Percentiles rank a stretch among this genome's conserved stretches.
phyloP scores from a whole-genome alignment of 305 asterid species.

The Fraxinus sp. region DNA sequence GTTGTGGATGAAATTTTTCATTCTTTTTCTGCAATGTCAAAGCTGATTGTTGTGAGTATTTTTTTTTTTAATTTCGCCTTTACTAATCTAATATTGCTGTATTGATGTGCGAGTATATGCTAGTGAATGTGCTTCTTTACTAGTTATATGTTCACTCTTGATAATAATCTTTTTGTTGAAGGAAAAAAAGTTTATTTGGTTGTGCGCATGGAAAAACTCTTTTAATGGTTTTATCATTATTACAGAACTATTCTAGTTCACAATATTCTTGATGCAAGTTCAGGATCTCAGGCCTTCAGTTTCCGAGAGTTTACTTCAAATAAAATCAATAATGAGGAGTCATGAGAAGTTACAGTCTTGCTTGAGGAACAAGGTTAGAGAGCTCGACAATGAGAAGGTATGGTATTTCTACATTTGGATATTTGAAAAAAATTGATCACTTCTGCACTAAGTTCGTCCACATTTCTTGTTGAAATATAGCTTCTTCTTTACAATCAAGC shows the following conservation, averaged over 20 bases:
- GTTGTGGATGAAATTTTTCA: conserved; percentile 58
- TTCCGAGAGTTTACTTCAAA: conserved; percentile 49
- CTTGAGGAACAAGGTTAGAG: conserved; percentile 49
- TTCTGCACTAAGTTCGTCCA: conserved; percentile 26
- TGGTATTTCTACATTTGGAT: conserved; percentile 20
- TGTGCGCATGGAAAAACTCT: background rate
- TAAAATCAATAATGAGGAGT: conserved; percentile 43
- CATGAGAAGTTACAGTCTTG: conserved; percentile 55
- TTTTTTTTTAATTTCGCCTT: background rate
- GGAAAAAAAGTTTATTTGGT: background rate
- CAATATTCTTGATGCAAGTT: conserved; percentile 22
- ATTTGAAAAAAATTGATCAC: conserved; percentile 14
- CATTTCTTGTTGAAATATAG: conserved; percentile 43
- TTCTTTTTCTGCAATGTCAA: conserved; percentile 39
- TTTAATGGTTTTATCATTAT: background rate
- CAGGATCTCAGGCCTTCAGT: conserved; percentile 67
- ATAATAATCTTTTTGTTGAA: background rate
- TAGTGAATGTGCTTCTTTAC: conserved; percentile 2
- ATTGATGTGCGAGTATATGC: conserved; percentile 8
- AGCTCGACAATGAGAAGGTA: conserved; percentile 82
- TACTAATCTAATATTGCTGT: conserved; percentile 13
- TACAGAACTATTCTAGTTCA: conserved; percentile 5
- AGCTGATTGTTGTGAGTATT: conserved; percentile 54
- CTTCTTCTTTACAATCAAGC: conserved; percentile 51
- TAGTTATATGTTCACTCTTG: background rate